Conservation (phyloP, 805 yeast genomes). For the Saccharomycopsis sp. region DNA sequence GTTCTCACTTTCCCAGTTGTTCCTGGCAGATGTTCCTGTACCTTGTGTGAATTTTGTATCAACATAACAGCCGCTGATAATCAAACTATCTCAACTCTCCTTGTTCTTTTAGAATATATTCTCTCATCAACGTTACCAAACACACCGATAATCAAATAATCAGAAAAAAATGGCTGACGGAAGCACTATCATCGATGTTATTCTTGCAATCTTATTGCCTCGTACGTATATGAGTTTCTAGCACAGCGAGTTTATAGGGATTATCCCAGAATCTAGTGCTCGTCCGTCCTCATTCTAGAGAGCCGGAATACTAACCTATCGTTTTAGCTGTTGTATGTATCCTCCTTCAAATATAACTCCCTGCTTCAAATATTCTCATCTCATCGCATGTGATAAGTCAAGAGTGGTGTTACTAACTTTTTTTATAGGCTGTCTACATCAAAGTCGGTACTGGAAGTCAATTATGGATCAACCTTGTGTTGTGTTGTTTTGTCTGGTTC, state of each 20-base stretch:
- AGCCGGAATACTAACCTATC: background rate
- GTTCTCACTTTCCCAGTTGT: background rate
- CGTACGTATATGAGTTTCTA: too few species aligned
- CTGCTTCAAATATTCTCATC: background rate
- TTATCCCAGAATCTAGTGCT: too few species aligned
- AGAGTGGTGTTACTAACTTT: background rate
- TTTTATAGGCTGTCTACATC: constrained; percentile 19
- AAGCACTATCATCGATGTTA: constrained; percentile 13
- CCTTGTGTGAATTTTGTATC: too few species aligned
- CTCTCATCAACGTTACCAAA: background rate
- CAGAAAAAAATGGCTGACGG: constrained; percentile 15
- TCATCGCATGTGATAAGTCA: background rate
- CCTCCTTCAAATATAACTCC: too few species aligned
- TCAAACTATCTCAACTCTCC: background rate
- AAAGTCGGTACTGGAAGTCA: constrained; percentile 15
- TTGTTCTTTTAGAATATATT: background rate
- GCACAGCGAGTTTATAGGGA: too few species aligned
- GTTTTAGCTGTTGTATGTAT: constrained; percentile 3
- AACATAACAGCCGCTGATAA: too few species aligned
- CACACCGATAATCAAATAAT: background rate
- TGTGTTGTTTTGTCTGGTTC: constrained; percentile 22
- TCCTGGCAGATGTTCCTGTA: too few species aligned
- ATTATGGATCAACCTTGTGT: constrained; percentile 19
- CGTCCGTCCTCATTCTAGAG: background rate
- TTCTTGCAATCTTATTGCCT: constrained; percentile 19